Evolutionary conservation across 768 basidiomycete species (phyloP).

Genomic region (Dendrothele bispora): DNA sequence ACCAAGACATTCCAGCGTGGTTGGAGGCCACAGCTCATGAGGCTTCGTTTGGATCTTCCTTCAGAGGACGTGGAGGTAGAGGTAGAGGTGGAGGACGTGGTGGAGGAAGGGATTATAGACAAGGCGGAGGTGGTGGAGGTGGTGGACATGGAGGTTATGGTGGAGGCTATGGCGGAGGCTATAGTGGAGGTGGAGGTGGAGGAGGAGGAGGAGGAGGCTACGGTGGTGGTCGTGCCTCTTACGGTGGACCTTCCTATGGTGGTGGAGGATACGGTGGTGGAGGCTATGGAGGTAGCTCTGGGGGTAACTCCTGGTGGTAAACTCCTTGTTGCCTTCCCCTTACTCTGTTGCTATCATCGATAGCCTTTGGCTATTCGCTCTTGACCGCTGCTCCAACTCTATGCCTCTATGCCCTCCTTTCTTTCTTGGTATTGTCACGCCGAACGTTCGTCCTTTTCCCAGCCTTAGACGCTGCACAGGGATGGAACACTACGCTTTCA

Average conservation of each 20-base stretch:
- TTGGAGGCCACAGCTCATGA: constrained; percentile 86
- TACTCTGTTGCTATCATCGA: background rate
- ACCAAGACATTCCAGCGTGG: constrained; percentile 93
- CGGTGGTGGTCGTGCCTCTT: constrained; percentile 33
- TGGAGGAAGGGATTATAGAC: constrained; percentile 44
- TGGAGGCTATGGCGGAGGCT: constrained; percentile 41
- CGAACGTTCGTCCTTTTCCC: no score
- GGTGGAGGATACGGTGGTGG: constrained; percentile 27
- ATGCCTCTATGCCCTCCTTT: constrained; percentile 4
- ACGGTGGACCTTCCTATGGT: constrained; percentile 24
- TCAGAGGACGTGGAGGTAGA: constrained; percentile 49
- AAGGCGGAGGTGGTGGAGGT: constrained; percentile 35
- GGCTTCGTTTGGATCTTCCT: constrained; percentile 61
- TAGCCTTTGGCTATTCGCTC: constrained; percentile 15
- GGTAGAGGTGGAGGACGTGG: constrained; percentile 64
- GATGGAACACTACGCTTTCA: no score
- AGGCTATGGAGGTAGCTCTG: constrained; percentile 20
- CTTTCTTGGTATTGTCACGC: background rate
- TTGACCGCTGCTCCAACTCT: constrained; percentile 8
- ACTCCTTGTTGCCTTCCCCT: background rate
- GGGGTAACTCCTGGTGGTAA: constrained; percentile 24
- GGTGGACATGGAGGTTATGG: constrained; percentile 30
- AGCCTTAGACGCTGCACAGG: no score
- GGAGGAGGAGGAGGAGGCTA: constrained; percentile 23
- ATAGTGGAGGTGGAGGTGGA: constrained; percentile 39